A percentile compares a stretch with the other conserved stretches of the same genome.
Conservation (phyloP, 2,329 filamentous ascomycete genomes). For the Elsinoe australis region DNA sequence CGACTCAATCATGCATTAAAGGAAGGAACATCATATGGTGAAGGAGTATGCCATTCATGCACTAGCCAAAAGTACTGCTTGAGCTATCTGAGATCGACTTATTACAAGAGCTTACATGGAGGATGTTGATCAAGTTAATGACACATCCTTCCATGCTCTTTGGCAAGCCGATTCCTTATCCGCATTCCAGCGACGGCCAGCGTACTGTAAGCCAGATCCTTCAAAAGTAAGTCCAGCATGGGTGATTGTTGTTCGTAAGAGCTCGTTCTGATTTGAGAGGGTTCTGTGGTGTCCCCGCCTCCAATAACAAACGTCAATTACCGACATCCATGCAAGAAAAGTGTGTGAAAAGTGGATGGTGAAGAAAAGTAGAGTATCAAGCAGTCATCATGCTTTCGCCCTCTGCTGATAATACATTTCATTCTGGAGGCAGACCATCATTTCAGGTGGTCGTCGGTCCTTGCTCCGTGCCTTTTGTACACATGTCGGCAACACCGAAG, state of each 20-base stretch:
- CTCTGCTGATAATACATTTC: slow-evolving; percentile 14
- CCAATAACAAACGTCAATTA: no score
- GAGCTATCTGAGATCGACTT: neutral
- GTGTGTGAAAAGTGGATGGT: neutral
- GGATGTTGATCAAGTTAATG: slow-evolving; percentile 20
- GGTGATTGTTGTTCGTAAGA: no score
- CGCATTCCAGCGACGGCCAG: no score
- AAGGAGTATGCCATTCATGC: neutral
- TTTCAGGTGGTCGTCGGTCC: slow-evolving; percentile 13
- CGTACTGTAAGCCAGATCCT: no score
- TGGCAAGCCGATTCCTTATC: no score
- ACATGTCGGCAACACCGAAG: neutral
- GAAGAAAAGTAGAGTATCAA: slow-evolving; percentile 16
- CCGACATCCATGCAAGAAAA: no score
- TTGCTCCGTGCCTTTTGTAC: no score
- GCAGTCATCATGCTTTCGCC: slow-evolving; percentile 18
- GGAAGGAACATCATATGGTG: neutral
- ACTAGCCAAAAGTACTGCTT: no score
- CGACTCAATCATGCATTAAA: no score
- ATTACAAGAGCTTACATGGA: neutral
- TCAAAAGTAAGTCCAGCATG: neutral
- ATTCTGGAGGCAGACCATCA: slow-evolving; percentile 4
- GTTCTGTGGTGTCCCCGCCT: no score
- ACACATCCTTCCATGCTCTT: slow-evolving; percentile 15
- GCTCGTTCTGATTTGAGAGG: no score